Percentiles rank a stretch among this genome's conserved stretches.
phyloP scores from a whole-genome alignment of 208 protist species.

The Trypanosoma lewisi region DNA sequence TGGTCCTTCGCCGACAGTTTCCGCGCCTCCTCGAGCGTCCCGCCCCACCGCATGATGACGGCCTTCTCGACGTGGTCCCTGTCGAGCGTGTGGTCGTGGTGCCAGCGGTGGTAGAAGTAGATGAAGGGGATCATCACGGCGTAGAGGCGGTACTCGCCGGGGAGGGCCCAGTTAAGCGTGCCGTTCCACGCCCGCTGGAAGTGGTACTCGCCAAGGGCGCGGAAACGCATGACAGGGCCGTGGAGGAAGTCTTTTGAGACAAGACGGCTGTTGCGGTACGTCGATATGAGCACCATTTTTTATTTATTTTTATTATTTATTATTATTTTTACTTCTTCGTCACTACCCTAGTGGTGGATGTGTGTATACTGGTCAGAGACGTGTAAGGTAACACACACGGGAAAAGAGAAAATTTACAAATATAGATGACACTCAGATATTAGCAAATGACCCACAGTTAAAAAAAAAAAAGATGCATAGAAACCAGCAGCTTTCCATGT shows the following conservation, averaged over 20 bases:
- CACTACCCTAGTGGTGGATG: no score
- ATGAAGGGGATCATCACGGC: constrained; percentile 64
- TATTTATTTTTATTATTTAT: constrained; percentile 2
- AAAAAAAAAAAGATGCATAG: no score
- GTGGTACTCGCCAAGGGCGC: constrained; percentile 81
- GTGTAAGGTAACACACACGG: no score
- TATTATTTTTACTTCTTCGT: constrained; percentile 14
- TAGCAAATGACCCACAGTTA: no score
- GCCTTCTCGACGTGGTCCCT: constrained; percentile 73
- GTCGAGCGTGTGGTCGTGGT: constrained; percentile 77
- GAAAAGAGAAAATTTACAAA: no score
- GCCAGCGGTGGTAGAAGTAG: constrained; percentile 87
- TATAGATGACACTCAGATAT: no score
- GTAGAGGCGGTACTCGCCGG: constrained; percentile 80
- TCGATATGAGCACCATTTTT: constrained; percentile 81
- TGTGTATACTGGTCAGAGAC: no score
- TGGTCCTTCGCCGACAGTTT: constrained; percentile 82
- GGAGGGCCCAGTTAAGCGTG: constrained; percentile 62
- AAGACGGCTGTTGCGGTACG: constrained; percentile 75
- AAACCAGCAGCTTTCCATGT: no score
- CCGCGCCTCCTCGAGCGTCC: constrained; percentile 76
- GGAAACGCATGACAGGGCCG: constrained; percentile 59
- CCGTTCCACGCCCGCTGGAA: constrained; percentile 81
- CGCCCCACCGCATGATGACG: constrained; percentile 85
- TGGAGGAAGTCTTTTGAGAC: constrained; percentile 67